A percentile compares a stretch with the other conserved stretches of the same genome.
These are phyloP conservation scores for Chaetoceros tenuissimus DNA, from an alignment of 108 stramenopile species.

Conservation along the genomic window DNA sequence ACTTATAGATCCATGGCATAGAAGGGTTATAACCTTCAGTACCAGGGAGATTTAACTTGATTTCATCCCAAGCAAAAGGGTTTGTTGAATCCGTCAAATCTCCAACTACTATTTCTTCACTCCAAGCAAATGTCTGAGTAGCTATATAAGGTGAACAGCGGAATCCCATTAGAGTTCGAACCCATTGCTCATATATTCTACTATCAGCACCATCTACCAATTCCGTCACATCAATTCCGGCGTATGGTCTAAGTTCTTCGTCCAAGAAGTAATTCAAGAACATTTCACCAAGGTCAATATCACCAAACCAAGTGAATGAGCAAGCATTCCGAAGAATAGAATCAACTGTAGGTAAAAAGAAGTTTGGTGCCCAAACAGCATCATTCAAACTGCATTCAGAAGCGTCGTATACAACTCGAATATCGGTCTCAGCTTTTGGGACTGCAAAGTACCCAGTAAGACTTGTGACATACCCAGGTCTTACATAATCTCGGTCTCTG, in stretches of 20 bases:
- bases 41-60: slow-evolving; percentile 20
- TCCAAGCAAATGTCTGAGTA: slow-evolving; percentile 8
- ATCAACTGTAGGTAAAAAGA: slow-evolving; percentile 20
- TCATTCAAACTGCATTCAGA: slow-evolving; percentile 20
- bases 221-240: slow-evolving; percentile 24
- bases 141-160: slow-evolving; percentile 22
- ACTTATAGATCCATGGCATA: slow-evolving; percentile 20
- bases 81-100: slow-evolving; percentile 9
- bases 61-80: slow-evolving; percentile 14
- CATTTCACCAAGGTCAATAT: slow-evolving; percentile 36
- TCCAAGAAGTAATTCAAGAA: slow-evolving; percentile 31
- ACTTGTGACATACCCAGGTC: background rate
- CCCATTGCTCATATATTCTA: slow-evolving; percentile 9
- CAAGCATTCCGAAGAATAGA: slow-evolving; percentile 1
- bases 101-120: slow-evolving; percentile 16
- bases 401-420: slow-evolving; percentile 25
- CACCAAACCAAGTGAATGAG: slow-evolving; percentile 11
- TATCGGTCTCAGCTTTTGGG: slow-evolving; percentile 16
- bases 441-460: slow-evolving; percentile 20
- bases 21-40: slow-evolving; percentile 2
- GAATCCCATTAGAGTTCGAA: slow-evolving; percentile 22
- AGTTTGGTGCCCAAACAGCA: slow-evolving; percentile 24
- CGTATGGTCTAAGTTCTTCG: slow-evolving; percentile 1
- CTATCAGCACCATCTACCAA: background rate
- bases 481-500: slow-evolving; percentile 14